These are phyloP conservation scores for Kwoniella europaea DNA, from an alignment of 768 basidiomycete genomes.

Conservation along the genomic window DNA sequence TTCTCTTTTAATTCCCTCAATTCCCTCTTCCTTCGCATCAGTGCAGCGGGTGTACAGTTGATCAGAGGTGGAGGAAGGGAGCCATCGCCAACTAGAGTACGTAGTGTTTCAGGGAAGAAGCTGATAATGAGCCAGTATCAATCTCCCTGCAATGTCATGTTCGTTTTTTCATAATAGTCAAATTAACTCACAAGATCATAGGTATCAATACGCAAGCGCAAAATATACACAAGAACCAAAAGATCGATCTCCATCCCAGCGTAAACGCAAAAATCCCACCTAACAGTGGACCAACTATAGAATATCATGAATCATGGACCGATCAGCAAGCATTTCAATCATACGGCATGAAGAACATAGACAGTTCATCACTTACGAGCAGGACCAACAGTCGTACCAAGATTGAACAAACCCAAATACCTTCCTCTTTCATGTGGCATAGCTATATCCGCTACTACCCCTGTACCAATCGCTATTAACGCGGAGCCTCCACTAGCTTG, in stretches of 20 bases:
- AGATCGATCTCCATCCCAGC: conserved; percentile 67
- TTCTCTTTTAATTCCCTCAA: conserved; percentile 20
- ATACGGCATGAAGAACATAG: too few species aligned
- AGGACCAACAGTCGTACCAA: conserved; percentile 41
- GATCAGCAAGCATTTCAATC: background rate
- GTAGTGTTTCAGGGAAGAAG: conserved; percentile 63
- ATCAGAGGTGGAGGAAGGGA: conserved; percentile 51
- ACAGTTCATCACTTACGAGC: conserved; percentile 11
- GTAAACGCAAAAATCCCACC: conserved; percentile 61
- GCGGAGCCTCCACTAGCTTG: conserved; percentile 60
- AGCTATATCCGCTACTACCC: conserved; percentile 79
- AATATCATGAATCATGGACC: background rate
- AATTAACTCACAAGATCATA: conserved; percentile 59
- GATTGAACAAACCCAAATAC: conserved; percentile 70
- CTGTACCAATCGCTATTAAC: conserved; percentile 62
- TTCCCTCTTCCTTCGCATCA: conserved; percentile 26
- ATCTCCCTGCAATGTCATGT: too few species aligned
- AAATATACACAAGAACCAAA: conserved; percentile 53
- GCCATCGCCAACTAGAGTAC: conserved; percentile 54
- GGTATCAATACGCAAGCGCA: conserved; percentile 39
- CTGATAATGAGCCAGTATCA: background rate
- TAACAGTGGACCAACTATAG: conserved; percentile 26
- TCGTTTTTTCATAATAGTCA: background rate
- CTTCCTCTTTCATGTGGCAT: conserved; percentile 73
- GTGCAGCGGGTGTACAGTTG: conserved; percentile 38